A percentile compares a stretch with the other conserved stretches of the same genome.
Conservation (phyloP, 805 yeast species). For the Ogataea degrootiae region DNA sequence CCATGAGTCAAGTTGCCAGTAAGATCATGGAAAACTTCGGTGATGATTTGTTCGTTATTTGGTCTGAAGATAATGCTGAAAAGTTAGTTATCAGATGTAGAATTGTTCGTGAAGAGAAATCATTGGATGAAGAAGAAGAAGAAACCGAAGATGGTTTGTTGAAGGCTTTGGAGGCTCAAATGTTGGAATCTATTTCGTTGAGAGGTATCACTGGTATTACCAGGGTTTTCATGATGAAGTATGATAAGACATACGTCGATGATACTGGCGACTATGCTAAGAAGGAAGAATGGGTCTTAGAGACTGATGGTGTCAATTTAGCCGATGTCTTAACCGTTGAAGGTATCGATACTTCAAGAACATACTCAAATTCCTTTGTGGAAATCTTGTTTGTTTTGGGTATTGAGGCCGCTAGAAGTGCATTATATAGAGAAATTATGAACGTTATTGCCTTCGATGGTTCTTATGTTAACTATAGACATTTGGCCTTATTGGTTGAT, state of each 20-base stretch:
- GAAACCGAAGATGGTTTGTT: slow-evolving; percentile 96
- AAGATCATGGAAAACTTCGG: slow-evolving; percentile 90
- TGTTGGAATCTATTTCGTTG: slow-evolving; percentile 90
- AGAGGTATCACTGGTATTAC: slow-evolving; percentile 95
- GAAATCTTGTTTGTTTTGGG: slow-evolving; percentile 94
- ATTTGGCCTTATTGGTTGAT: slow-evolving; percentile 95
- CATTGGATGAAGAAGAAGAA: slow-evolving; percentile 88
- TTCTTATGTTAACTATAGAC: slow-evolving; percentile 98
- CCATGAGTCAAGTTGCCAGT: slow-evolving; percentile 98
- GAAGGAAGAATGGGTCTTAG: slow-evolving; percentile 95
- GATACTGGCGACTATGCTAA: slow-evolving; percentile 82
- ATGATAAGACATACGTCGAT: slow-evolving; percentile 67
- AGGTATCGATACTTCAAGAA: slow-evolving; percentile 87
- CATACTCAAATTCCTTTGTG: slow-evolving; percentile 94
- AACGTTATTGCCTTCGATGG: slow-evolving; percentile 99
- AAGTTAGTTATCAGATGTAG: slow-evolving; percentile 96
- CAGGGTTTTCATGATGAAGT: slow-evolving; percentile 87
- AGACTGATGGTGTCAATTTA: slow-evolving; percentile 96
- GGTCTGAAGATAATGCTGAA: slow-evolving; percentile 99
- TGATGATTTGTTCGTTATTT: slow-evolving; percentile 92
- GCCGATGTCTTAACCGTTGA: slow-evolving; percentile 93
- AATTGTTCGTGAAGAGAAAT: slow-evolving; percentile 93
- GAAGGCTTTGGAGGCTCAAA: slow-evolving; percentile 90
- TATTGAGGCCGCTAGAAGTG: slow-evolving; percentile 96
- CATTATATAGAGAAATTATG: slow-evolving; percentile 87